These are phyloP conservation scores for Naganishia friedmannii DNA, from an alignment of 768 basidiomycete species.

Conservation along the genomic window DNA sequence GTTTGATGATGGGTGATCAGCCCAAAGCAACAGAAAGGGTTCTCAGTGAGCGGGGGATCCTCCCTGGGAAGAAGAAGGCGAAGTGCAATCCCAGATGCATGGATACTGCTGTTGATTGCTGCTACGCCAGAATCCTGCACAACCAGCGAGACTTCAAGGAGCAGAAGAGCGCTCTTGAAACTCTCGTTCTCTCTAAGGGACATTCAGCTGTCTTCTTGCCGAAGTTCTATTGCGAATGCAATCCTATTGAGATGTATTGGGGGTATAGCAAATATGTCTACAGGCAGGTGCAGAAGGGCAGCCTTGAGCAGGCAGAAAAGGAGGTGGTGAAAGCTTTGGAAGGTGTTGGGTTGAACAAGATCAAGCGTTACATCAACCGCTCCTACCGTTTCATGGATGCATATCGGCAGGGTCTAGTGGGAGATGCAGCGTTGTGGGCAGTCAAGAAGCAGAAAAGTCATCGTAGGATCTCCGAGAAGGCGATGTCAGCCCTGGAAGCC, in stretches of 20 bases:
- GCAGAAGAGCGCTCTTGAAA: constrained; percentile 7
- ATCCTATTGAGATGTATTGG: constrained; percentile 57
- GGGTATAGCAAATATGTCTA: constrained; percentile 53
- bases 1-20: not conserved
- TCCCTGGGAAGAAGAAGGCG: too few relatives aligned
- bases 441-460: constrained; percentile 43
- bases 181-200: constrained; percentile 32
- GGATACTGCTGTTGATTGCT: not conserved
- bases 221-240: constrained; percentile 57
- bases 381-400: constrained; percentile 43
- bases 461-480: not conserved
- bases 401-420: constrained; percentile 41
- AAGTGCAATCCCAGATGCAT: not conserved
- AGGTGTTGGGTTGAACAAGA: constrained; percentile 38
- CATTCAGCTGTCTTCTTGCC: constrained; percentile 52
- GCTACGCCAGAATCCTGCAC: not conserved
- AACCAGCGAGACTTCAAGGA: constrained; percentile 14
- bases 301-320: constrained; percentile 47
- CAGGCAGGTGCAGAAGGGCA: constrained; percentile 40
- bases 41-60: too few relatives aligned
- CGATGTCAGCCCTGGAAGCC: too few relatives aligned
- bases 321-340: constrained; percentile 51
- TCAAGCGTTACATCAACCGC: constrained; percentile 34
- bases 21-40: too few relatives aligned
- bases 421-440: constrained; percentile 42